Evolutionary conservation across 1,139 yeast species (phyloP).

Genomic region (Sugiyamaella novakii): DNA sequence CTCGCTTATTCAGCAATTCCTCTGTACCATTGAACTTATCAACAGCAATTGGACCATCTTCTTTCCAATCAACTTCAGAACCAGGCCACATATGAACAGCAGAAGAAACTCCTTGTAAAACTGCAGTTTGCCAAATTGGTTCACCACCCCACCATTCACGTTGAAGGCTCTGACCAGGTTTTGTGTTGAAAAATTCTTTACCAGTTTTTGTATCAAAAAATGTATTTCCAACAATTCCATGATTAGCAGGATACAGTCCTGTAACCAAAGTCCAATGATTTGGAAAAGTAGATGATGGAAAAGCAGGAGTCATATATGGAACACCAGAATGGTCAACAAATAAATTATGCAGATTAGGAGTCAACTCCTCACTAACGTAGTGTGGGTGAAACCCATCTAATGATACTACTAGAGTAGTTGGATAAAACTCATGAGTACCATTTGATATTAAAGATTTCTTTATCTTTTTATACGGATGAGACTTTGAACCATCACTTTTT

Average conservation of each 20-base stretch:
- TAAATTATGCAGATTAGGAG: slow-evolving; percentile 70
- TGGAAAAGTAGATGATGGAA: slow-evolving; percentile 88
- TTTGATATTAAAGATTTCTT: slow-evolving; percentile 50
- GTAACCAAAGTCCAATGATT: slow-evolving; percentile 92
- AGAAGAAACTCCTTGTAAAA: slow-evolving; percentile 59
- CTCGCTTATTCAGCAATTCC: slow-evolving; percentile 56
- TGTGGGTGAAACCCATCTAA: slow-evolving; percentile 93
- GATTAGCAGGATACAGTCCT: slow-evolving; percentile 79
- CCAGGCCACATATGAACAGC: slow-evolving; percentile 99
- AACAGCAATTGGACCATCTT: slow-evolving; percentile 50
- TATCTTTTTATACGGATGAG: slow-evolving; percentile 11
- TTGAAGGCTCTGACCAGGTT: slow-evolving; percentile 57
- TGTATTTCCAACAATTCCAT: slow-evolving; percentile 85
- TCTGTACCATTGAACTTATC: slow-evolving; percentile 70
- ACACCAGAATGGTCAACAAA: slow-evolving; percentile 61
- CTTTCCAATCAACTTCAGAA: slow-evolving; percentile 63
- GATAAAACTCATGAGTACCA: slow-evolving; percentile 71
- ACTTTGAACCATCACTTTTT: not conserved
- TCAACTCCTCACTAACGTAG: slow-evolving; percentile 63
- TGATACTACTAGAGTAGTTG: slow-evolving; percentile 77
- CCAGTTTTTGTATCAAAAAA: slow-evolving; percentile 65
- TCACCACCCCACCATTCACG: slow-evolving; percentile 89
- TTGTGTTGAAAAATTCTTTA: slow-evolving; percentile 64
- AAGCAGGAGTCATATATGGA: slow-evolving; percentile 83
- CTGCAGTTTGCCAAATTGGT: slow-evolving; percentile 83